Conservation (phyloP, 305 asterid genomes). For the Rubia peregrina region DNA sequence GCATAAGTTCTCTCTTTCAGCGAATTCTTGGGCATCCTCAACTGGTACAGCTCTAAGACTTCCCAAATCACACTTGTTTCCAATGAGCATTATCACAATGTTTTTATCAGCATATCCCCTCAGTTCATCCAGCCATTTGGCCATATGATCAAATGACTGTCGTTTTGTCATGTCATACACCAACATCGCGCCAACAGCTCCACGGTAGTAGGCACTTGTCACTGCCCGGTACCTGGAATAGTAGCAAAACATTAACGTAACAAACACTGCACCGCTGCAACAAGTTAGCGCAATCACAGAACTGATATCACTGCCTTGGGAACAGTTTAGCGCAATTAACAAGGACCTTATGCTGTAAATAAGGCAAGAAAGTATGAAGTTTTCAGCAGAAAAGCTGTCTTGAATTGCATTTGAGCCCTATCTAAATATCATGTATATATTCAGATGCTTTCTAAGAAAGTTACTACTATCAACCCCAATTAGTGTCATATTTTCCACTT, state of each 20-base stretch:
- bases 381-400: not conserved
- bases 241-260: not conserved
- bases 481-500: not conserved
- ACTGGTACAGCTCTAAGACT: constrained; percentile 61
- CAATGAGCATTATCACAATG: constrained; percentile 67
- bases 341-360: not conserved
- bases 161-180: constrained; percentile 68
- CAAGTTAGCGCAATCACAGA: not conserved
- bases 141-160: constrained; percentile 72
- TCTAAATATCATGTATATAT: not conserved
- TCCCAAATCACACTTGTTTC: constrained; percentile 66
- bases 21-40: constrained; percentile 78
- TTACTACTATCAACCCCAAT: not conserved
- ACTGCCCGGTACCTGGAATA: constrained; percentile 62
- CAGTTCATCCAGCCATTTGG: constrained; percentile 69
- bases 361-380: not conserved
- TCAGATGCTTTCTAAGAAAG: not conserved
- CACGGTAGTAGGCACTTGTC: constrained; percentile 74
- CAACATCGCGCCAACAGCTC: constrained; percentile 76
- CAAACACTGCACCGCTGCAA: not conserved
- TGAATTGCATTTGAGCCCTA: not conserved
- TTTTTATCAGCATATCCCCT: constrained; percentile 68
- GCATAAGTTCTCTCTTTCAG: constrained; percentile 66
- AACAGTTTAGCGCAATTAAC: not conserved
- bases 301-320: not conserved